Conservation (phyloP, 106 monocot genomes). For the Apostasia shenzhenica region DNA sequence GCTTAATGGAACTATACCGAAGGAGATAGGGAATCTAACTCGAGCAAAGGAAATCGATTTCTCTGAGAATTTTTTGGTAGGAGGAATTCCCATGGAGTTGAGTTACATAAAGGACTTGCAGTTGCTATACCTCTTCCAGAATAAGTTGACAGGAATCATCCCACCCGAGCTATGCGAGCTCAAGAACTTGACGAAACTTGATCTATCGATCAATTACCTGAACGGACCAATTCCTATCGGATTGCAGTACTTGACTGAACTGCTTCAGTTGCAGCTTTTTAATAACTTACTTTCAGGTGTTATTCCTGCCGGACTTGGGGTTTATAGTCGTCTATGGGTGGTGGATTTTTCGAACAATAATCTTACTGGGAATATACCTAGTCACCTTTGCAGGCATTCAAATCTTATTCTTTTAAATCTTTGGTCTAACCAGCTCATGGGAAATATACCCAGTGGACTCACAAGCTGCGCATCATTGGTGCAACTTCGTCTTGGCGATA, state of each 20-base stretch:
- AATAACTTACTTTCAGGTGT: conserved; percentile 66
- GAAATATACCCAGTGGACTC: conserved; percentile 64
- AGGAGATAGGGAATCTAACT: conserved; percentile 58
- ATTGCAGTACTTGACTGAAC: conserved; percentile 57
- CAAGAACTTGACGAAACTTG: conserved; percentile 75
- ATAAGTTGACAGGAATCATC: conserved; percentile 62
- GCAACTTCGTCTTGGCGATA: conserved; percentile 73
- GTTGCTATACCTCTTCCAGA: conserved; percentile 82
- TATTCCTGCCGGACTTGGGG: conserved; percentile 67
- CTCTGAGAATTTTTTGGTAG: conserved; percentile 75
- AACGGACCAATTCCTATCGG: conserved; percentile 58
- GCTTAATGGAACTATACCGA: conserved; percentile 92
- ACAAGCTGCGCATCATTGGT: conserved; percentile 70
- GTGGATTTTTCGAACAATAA: conserved; percentile 86
- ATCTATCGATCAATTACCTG: conserved; percentile 83
- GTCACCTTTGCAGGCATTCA: conserved; percentile 57
- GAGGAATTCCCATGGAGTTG: conserved; percentile 62
- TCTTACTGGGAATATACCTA: conserved; percentile 67
- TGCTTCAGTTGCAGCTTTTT: conserved; percentile 79
- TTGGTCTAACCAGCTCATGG: conserved; percentile 63
- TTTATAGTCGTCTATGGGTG: conserved; percentile 80
- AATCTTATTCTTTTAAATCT: conserved; percentile 77
- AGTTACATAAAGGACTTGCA: conserved; percentile 46
- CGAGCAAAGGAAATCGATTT: conserved; percentile 69
- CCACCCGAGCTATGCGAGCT: conserved; percentile 53